Evolutionary conservation across 257 asterid species (phyloP), one percentile per base, ranked within the genome.

Genomic region (Eustoma russellianum): DNA sequence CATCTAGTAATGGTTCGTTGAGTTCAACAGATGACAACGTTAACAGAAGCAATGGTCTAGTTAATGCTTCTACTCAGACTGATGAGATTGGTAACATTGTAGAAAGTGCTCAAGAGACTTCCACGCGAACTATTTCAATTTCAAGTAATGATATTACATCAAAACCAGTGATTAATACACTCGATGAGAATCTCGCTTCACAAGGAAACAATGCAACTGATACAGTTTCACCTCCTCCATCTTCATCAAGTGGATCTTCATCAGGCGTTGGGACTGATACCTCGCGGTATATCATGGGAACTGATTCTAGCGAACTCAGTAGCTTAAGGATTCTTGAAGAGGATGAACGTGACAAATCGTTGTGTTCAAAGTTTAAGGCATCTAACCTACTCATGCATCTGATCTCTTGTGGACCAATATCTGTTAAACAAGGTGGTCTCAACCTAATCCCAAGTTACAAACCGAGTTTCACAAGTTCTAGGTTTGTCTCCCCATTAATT

Each of bases 51-150:
- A 83, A 77, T 19, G 76, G 94, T 11, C 79, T 77, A 24, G 82
- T 97, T 40, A 92, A 92, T 78, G 99, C 97, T 58, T 79, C 95
- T 24, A 92, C 97, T 55, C 99, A 92, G 74, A 92, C 99, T 0
- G 97, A 92, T 52, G 96, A 82, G 55, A 78, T 66, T 53, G 57
- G 70, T 41, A 61, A 56, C 65, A 64, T 60, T 59, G 68, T 63
- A 47, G 55, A 56, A 41, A 61, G 38, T 64, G 62, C 71, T 52
- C 81, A 61, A 34, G 81, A 72, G 55, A 77, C 82, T 50, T 81
- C 86, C 63, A 69, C 74, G 11, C 62, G 85, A 67, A 95, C 87
- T 2, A 24, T 24, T 2, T 24, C 30, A 24, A 2, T 2, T 24
- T 24, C 30, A 24, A 53, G 46, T 5, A 94, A 87, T 46, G 96